Percentiles rank a stretch among this genome's conserved stretches.
Evolutionary conservation across 106 monocot genomes (phyloP).

Genomic region (Hemerocallis citrina): DNA sequence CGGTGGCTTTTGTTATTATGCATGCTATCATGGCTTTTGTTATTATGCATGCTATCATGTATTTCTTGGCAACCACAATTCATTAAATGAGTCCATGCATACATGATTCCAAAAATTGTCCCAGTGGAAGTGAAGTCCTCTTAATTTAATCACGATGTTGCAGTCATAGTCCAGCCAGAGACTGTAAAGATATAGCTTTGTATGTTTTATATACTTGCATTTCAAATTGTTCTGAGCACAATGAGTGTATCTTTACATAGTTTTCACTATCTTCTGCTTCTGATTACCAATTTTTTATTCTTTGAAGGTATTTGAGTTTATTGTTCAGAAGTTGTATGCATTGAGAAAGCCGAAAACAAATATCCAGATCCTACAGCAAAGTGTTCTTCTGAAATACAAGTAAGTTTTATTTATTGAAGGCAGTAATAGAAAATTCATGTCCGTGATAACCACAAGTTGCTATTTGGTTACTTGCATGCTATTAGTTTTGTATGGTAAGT

Average conservation of each 20-base stretch:
- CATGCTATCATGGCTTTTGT: no score
- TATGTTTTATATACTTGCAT: not conserved
- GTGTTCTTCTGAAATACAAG: conserved; percentile 57
- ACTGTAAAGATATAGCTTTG: not conserved
- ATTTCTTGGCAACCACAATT: not conserved
- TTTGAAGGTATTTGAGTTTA: conserved; percentile 80
- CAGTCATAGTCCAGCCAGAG: not conserved
- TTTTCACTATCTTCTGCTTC: not conserved
- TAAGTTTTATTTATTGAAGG: conserved; percentile 26
- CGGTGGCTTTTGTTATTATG: not conserved
- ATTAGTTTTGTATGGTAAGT: no score
- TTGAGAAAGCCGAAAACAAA: no score
- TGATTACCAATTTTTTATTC: not conserved
- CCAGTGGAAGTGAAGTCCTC: not conserved
- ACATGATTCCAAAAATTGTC: not conserved
- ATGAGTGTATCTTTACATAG: not conserved
- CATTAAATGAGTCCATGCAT: not conserved
- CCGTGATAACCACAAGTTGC: not conserved
- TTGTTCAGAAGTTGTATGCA: conserved; percentile 68
- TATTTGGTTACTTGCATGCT: not conserved
- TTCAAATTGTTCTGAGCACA: not conserved
- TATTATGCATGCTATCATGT: not conserved
- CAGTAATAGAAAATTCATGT: not conserved
- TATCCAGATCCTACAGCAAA: no score
- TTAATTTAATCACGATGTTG: no score